Conservation (phyloP, 2,329 filamentous ascomycete genomes). For the Tricladium varicosporioides region DNA sequence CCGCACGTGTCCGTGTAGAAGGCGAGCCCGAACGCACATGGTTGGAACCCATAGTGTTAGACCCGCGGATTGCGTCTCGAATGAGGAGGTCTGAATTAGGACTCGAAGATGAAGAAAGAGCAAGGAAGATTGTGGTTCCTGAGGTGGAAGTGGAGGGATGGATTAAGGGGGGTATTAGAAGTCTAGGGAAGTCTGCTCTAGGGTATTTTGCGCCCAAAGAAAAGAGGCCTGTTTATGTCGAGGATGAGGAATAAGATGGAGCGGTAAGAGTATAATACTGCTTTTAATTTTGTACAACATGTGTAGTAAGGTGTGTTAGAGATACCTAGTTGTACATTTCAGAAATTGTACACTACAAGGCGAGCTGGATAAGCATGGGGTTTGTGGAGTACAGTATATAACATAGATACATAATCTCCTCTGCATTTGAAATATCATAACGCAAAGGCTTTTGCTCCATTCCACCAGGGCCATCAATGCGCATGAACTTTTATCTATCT, state of each 20-base stretch:
- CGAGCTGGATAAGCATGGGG: not conserved
- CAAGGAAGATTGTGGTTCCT: slow-evolving; percentile 58
- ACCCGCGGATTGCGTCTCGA: slow-evolving; percentile 69
- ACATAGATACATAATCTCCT: slow-evolving; percentile 23
- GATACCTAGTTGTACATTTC: not conserved
- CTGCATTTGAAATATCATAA: slow-evolving; percentile 7
- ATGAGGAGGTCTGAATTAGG: slow-evolving; percentile 78
- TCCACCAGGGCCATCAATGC: not conserved
- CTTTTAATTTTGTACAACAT: slow-evolving; percentile 1
- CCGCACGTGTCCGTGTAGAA: slow-evolving; percentile 57
- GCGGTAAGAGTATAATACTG: not conserved
- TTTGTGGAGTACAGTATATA: not conserved
- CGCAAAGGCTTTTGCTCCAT: not conserved
- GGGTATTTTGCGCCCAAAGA: slow-evolving; percentile 21
- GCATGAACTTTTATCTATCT: slow-evolving; percentile 29
- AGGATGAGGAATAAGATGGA: not conserved
- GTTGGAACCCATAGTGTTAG: slow-evolving; percentile 71
- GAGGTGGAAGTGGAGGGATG: slow-evolving; percentile 70
- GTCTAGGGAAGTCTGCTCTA: slow-evolving; percentile 39
- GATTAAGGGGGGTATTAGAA: slow-evolving; percentile 58
- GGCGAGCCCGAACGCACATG: slow-evolving; percentile 68
- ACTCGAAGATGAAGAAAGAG: slow-evolving; percentile 67
- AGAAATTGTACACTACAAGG: not conserved
- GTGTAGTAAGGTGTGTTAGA: not conserved
- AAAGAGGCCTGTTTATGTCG: slow-evolving; percentile 14